phyloP scores from a whole-genome alignment of 331 rosid genomes.

The Saraca asoca region DNA sequence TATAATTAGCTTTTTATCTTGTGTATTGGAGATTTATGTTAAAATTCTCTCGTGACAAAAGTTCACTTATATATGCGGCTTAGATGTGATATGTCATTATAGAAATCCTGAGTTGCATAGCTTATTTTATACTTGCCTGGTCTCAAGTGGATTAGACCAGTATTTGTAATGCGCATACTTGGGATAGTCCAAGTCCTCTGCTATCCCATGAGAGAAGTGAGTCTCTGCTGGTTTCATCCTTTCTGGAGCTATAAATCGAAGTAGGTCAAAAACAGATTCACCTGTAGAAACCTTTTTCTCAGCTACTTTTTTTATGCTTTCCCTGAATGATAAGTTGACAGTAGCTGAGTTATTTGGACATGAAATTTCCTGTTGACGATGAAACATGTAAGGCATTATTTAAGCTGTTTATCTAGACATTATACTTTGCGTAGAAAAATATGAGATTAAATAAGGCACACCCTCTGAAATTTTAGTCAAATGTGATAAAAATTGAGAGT shows the following conservation, averaged over 20 bases:
- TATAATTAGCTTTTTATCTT: no score
- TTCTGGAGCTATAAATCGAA: constrained; percentile 57
- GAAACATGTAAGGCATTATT: constrained; percentile 12
- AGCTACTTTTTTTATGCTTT: constrained; percentile 38
- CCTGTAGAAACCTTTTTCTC: constrained; percentile 53
- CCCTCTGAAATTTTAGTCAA: no score
- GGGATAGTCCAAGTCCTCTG: constrained; percentile 72
- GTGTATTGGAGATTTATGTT: no score
- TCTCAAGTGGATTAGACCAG: constrained; percentile 91
- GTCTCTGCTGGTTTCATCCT: constrained; percentile 63
- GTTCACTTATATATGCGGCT: no score
- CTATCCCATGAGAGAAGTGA: constrained; percentile 85
- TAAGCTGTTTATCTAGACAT: no score
- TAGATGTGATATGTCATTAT: no score
- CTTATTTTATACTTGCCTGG: constrained; percentile 60
- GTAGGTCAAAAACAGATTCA: constrained; percentile 50
- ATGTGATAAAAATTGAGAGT: no score
- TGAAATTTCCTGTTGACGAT: constrained; percentile 45
- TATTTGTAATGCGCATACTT: constrained; percentile 66
- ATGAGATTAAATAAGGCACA: no score
- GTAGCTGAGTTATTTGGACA: constrained; percentile 31
- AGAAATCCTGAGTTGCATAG: no score
- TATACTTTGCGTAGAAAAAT: no score
- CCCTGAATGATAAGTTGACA: constrained; percentile 46
- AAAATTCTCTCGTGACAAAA: no score